Evolutionary conservation across 2,329 filamentous ascomycete genomes (phyloP).

Genomic region (Apiospora hydei): DNA sequence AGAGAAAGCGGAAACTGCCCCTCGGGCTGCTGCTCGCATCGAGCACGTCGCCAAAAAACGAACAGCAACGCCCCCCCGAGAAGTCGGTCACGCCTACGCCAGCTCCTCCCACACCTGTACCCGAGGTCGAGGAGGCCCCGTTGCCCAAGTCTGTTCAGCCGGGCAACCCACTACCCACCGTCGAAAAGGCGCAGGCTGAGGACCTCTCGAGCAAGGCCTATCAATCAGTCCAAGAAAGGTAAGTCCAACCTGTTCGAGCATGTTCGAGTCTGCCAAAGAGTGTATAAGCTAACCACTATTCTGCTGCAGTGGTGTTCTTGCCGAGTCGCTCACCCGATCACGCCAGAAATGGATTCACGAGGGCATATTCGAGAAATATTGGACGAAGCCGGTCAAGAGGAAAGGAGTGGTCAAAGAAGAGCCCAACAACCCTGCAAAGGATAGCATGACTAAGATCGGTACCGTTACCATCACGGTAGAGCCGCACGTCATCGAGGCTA

Average conservation of each 20-base stretch:
- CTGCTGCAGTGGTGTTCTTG: conserved; percentile 70
- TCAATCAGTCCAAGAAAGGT: conserved; percentile 78
- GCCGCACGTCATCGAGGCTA: conserved; percentile 80
- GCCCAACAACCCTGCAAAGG: conserved; percentile 71
- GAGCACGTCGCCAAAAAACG: conserved; percentile 68
- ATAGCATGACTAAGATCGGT: conserved; percentile 77
- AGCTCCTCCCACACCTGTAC: conserved; percentile 44
- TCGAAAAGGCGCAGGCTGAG: conserved; percentile 70
- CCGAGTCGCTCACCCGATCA: conserved; percentile 76
- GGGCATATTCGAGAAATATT: conserved; percentile 79
- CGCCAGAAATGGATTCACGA: conserved; percentile 76
- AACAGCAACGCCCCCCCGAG: conserved; percentile 61
- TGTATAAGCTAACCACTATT: conserved; percentile 33
- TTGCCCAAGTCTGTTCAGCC: conserved; percentile 70
- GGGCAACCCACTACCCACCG: conserved; percentile 74
- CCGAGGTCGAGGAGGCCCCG: conserved; percentile 45
- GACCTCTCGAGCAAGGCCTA: conserved; percentile 71
- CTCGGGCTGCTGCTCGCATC: conserved; percentile 66
- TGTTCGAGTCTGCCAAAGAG: background rate
- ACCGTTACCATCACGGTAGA: conserved; percentile 78
- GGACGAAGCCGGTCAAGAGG: conserved; percentile 75
- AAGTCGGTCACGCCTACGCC: conserved; percentile 55
- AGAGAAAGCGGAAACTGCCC: conserved; percentile 72
- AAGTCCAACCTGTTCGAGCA: conserved; percentile 30
- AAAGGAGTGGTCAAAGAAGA: conserved; percentile 71